phyloP scores from a whole-genome alignment of 2,329 filamentous ascomycete genomes.

The Ophiostoma sp. region DNA sequence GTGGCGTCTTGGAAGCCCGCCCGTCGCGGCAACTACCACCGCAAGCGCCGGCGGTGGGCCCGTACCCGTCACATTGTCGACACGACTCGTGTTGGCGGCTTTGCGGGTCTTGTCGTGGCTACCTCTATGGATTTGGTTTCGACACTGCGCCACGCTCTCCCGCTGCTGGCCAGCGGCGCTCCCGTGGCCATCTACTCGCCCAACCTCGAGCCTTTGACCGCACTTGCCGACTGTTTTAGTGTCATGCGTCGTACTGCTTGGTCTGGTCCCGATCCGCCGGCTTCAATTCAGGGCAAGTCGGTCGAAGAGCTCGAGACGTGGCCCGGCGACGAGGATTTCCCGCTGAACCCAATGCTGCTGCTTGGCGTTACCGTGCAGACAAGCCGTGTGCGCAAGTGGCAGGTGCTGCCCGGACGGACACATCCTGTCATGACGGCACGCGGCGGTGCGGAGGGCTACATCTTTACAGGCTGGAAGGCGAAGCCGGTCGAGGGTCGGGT shows the following conservation, averaged over 20 bases:
- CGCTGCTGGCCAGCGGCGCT: conserved; percentile 78
- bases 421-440: conserved; percentile 90
- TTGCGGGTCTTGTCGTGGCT: conserved; percentile 80
- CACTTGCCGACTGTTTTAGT: conserved; percentile 80
- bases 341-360: conserved; percentile 81
- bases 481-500: conserved; percentile 77
- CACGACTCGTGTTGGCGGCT: conserved; percentile 70
- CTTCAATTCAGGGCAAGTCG: conserved; percentile 47
- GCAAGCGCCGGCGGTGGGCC: conserved; percentile 83
- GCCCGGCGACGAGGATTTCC: conserved; percentile 72
- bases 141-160: conserved; percentile 72
- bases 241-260: conserved; percentile 78
- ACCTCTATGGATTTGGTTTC: conserved; percentile 78
- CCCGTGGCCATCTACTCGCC: conserved; percentile 84
- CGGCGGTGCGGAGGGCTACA: conserved; percentile 85
- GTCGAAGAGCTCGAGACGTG: conserved; percentile 55
- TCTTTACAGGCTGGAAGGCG: conserved; percentile 82
- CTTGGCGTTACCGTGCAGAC: conserved; percentile 80
- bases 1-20: conserved; percentile 75
- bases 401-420: conserved; percentile 86
- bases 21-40: conserved; percentile 81
- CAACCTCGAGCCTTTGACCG: conserved; percentile 73
- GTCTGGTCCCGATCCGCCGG: conserved; percentile 50
- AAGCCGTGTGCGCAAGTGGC: conserved; percentile 76
- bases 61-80: conserved; percentile 72